Conservation (phyloP, 2,329 filamentous ascomycete genomes). For the Colletotrichum echinochloae region DNA sequence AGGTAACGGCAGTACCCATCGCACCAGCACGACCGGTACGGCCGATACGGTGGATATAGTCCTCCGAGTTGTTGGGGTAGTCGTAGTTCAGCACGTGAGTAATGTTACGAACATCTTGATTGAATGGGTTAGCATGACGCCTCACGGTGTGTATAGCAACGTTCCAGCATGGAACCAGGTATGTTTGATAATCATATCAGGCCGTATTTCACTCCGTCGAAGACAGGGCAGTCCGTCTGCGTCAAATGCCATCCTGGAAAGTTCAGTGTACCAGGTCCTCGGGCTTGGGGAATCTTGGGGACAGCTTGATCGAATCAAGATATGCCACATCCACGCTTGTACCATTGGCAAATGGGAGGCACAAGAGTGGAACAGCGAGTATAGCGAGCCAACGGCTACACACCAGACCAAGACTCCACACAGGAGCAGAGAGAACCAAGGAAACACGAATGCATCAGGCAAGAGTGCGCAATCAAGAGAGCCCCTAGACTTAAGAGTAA, state of each 20-base stretch:
- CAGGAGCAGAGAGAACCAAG: conserved; percentile 76
- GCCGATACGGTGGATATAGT: conserved; percentile 97
- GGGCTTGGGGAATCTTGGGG: conserved; percentile 68
- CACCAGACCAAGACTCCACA: conserved; percentile 88
- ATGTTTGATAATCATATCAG: conserved; percentile 62
- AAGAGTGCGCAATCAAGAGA: conserved; percentile 90
- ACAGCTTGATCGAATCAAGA: conserved; percentile 83
- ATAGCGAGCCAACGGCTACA: conserved; percentile 75
- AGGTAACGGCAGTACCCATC: conserved; percentile 94
- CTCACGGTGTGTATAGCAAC: conserved; percentile 68
- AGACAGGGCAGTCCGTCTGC: conserved; percentile 71
- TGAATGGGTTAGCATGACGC: conserved; percentile 79
- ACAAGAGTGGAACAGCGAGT: conserved; percentile 83
- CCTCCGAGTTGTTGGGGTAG: conserved; percentile 98
- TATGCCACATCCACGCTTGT: conserved; percentile 83
- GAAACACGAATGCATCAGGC: conserved; percentile 89
- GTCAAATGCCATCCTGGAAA: conserved; percentile 66
- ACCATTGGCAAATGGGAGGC: conserved; percentile 69
- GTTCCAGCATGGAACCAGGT: conserved; percentile 67
- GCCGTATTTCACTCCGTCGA: conserved; percentile 67
- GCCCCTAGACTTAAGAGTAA: conserved; percentile 93
- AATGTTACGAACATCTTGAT: conserved; percentile 99
- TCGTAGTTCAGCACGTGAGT: conserved; percentile 99
- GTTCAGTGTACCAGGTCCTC: conserved; percentile 68
- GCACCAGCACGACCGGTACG: conserved; percentile 96